phyloP scores from a whole-genome alignment of 2,329 filamentous ascomycete species.

The Verticillium albo-atrum region DNA sequence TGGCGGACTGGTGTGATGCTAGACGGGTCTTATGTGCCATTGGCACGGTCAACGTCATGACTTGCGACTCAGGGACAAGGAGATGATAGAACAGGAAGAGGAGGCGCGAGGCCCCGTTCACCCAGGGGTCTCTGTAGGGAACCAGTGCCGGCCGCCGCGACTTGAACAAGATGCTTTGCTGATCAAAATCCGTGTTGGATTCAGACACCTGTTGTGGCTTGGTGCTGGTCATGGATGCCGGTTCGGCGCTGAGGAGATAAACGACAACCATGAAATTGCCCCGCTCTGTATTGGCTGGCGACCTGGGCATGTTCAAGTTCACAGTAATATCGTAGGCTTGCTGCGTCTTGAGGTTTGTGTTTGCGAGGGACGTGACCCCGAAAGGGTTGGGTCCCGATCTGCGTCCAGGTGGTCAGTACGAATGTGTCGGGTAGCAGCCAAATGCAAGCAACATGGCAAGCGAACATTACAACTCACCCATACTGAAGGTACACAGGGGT shows the following conservation, averaged over 20 bases:
- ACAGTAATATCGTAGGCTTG: slow-evolving; percentile 86
- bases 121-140: slow-evolving; percentile 69
- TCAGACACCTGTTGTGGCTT: slow-evolving; percentile 18
- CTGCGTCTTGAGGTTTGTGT: slow-evolving; percentile 54
- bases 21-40: slow-evolving; percentile 76
- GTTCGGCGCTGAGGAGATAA: slow-evolving; percentile 50
- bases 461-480: slow-evolving; percentile 35
- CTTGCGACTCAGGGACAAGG: slow-evolving; percentile 59
- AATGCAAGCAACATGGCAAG: not conserved
- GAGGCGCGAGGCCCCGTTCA: slow-evolving; percentile 57
- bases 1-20: slow-evolving; percentile 21
- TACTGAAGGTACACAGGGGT: slow-evolving; percentile 55
- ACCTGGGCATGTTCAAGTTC: slow-evolving; percentile 71
- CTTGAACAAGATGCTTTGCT: slow-evolving; percentile 46
- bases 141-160: slow-evolving; percentile 74
- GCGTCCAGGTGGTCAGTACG: not conserved
- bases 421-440: not conserved
- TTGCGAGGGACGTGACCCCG: slow-evolving; percentile 41
- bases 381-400: slow-evolving; percentile 50
- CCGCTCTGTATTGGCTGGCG: slow-evolving; percentile 65
- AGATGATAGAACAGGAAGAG: slow-evolving; percentile 66
- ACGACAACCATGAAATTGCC: slow-evolving; percentile 96
- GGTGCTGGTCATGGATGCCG: slow-evolving; percentile 10
- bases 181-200: slow-evolving; percentile 12
- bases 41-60: slow-evolving; percentile 56